Conservation (phyloP, 1,284 basidiomycete species). For the Trichosporon asahii region DNA sequence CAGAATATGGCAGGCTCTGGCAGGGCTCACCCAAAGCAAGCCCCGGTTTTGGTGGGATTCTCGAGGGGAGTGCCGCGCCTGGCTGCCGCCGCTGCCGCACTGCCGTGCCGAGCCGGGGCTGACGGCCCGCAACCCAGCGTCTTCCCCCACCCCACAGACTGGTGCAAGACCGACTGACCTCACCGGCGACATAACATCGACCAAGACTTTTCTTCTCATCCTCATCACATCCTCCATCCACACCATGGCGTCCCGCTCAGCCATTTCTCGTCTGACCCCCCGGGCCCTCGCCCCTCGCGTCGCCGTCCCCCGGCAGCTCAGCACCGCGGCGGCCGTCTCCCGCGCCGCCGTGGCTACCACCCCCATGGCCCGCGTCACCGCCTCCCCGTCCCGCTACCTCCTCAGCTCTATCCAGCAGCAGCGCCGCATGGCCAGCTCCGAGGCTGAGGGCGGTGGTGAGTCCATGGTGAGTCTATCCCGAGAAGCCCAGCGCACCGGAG, state of each 20-base stretch:
- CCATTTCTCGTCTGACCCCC: slow-evolving; percentile 64
- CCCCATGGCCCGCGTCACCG: slow-evolving; percentile 41
- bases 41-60: background rate
- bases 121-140: background rate
- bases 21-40: background rate
- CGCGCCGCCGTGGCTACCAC: slow-evolving; percentile 44
- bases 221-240: slow-evolving; percentile 40
- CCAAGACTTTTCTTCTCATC: slow-evolving; percentile 19
- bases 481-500: background rate
- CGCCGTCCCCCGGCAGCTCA: slow-evolving; percentile 56
- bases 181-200: slow-evolving; percentile 6
- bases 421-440: slow-evolving; percentile 39
- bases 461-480: slow-evolving; percentile 42
- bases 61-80: background rate
- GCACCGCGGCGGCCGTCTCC: slow-evolving; percentile 40
- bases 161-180: background rate
- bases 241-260: slow-evolving; percentile 63
- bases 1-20: too few relatives aligned
- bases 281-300: slow-evolving; percentile 56
- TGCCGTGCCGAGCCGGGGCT: slow-evolving; percentile 9
- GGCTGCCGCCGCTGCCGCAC: background rate
- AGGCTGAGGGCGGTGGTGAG: slow-evolving; percentile 40
- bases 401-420: slow-evolving; percentile 30
- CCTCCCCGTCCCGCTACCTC: slow-evolving; percentile 34
- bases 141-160: slow-evolving; percentile 7